Base-by-base conservation (phyloP, 2,329 filamentous ascomycete species). In the Capronia americana region DNA sequence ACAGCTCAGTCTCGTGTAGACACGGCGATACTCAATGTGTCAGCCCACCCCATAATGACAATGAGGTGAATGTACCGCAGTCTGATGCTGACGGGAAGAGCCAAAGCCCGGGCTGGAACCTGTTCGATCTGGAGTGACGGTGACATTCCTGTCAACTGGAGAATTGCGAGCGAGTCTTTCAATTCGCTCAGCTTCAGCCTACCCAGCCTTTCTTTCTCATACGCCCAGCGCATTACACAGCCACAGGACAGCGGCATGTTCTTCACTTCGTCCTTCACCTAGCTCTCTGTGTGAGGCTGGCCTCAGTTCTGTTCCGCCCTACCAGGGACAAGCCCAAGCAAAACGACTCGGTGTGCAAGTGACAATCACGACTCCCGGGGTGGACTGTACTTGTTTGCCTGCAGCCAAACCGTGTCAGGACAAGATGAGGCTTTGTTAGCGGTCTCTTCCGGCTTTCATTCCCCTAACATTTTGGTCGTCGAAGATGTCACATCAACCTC, bases 401-500 rank as follows among this genome's bases (percentile, higher is more conserved):
- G 20, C 48, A 51, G n/a, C 24, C 23, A 26, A 51, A 23, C 48
- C 10, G 20, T 23, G 20, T 23, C 48, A 7, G 24, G 10, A 32
- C 53, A 57, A 58, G 12, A 61, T 61, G 63, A 41, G 50, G 44
- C 53, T 28, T 14, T 28, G 3, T 11, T 46, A 56, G 53, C 53
- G 46, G 14, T 30, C 59, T 62, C 30, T 24, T 41, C 10, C n/a
- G 34, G 28, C 26, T 48, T 57, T 41, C 55, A 28, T 26, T 7
- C 32, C n/a, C 48, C 3, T 26, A 11, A 23, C 12, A 23, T 24
- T 34, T 24, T 26, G n/a, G 20, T 26, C 30, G n/a, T 54, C 55
- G 14, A 54, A 46, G 48, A 69, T 69, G 68, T 48, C 64, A 23
- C 44, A 26, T 46, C 30, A 46, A 54, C 28, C 46, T 32, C 59